Percentiles rank a stretch among this genome's conserved stretches.
phyloP scores from a whole-genome alignment of 176 grass and related monocot genomes.

The Musa schizocarpa region DNA sequence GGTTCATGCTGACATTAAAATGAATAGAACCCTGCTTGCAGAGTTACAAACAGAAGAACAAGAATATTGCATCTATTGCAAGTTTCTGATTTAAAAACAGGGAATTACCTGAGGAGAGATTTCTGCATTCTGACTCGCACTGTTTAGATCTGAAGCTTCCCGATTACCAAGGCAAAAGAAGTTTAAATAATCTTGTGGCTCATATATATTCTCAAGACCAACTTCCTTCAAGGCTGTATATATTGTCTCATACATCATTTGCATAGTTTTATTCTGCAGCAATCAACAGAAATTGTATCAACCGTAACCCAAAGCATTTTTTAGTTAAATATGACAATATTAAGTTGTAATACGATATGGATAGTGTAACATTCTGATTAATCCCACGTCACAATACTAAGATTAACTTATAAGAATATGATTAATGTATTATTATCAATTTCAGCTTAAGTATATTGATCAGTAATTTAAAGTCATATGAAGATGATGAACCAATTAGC shows the following conservation, averaged over 20 bases:
- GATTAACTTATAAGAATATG: no score
- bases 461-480: rapidly evolving
- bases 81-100: not conserved
- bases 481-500: no score
- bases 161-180: slow-evolving; percentile 90
- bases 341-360: no score
- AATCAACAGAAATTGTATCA: slow-evolving; percentile 8
- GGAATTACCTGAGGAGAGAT: slow-evolving; percentile 51
- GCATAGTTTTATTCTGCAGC: slow-evolving; percentile 72
- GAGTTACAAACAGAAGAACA: not conserved
- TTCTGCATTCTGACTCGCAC: slow-evolving; percentile 22
- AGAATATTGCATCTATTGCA: not conserved
- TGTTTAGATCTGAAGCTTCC: slow-evolving; percentile 36
- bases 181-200: slow-evolving; percentile 84
- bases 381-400: no score
- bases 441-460: rapidly evolving
- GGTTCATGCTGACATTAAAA: not conserved
- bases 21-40: not conserved
- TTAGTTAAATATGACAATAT: no score
- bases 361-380: no score
- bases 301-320: no score
- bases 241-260: slow-evolving; percentile 96
- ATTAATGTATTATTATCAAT: no score
- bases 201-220: slow-evolving; percentile 48
- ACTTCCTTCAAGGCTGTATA: slow-evolving; percentile 66